Conservation (phyloP, 495 filamentous ascomycete genomes). For the Penicillium odoratum region DNA sequence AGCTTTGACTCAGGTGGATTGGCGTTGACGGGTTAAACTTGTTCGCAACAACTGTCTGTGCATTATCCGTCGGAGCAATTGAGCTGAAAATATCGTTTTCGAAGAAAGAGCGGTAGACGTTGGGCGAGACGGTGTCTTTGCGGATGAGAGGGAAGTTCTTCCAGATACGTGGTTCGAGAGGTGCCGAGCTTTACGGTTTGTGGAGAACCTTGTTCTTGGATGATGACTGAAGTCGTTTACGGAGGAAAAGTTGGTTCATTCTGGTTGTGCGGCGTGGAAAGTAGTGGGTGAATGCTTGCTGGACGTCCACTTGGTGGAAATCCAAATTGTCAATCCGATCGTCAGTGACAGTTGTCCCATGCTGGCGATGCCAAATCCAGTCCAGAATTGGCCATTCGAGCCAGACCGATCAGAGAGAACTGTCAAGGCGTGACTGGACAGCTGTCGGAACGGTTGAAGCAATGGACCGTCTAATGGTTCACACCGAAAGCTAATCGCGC, state of each 20-base stretch:
- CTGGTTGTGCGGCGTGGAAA: constrained; percentile 32
- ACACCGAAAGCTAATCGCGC: too few relatives aligned
- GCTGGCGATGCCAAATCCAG: background rate
- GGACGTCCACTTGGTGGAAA: constrained; percentile 5
- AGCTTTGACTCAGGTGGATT: too few relatives aligned
- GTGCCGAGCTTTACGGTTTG: background rate
- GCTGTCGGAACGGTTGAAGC: background rate
- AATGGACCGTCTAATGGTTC: background rate
- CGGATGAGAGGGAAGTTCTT: constrained; percentile 42
- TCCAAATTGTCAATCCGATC: constrained; percentile 15
- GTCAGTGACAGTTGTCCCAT: background rate
- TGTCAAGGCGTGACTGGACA: background rate
- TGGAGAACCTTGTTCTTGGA: background rate
- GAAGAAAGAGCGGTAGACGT: constrained; percentile 49
- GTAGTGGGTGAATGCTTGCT: constrained; percentile 38
- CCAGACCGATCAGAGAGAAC: background rate
- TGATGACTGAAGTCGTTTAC: background rate
- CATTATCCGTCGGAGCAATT: too few relatives aligned
- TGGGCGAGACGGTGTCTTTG: constrained; percentile 42
- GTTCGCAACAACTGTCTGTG: too few relatives aligned
- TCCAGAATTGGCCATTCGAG: background rate
- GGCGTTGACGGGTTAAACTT: too few relatives aligned
- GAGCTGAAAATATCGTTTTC: too few relatives aligned
- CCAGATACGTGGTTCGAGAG: constrained; percentile 46
- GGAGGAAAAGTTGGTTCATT: constrained; percentile 26